Evolutionary conservation across 495 filamentous ascomycete genomes (phyloP).

Genomic region (Penicillium silybi): DNA sequence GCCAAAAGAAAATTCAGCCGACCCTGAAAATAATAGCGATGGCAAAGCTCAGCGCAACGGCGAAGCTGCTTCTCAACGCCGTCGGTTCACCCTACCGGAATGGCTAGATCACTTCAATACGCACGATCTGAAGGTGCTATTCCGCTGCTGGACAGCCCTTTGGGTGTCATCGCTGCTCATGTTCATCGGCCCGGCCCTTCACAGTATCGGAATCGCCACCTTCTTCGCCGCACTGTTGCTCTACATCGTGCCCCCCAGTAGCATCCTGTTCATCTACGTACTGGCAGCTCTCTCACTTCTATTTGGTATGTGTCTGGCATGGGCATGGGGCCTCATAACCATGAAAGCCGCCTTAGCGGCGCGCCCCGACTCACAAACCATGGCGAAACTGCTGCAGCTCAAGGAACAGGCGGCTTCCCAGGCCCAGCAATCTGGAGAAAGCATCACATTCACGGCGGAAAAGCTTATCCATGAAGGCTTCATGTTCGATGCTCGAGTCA

Average conservation of each 20-base stretch:
- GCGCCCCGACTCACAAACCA: neutral
- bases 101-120: neutral
- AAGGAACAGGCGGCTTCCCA: neutral
- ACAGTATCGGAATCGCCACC: conserved; percentile 13
- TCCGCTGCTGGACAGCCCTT: conserved; percentile 31
- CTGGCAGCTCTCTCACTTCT: neutral
- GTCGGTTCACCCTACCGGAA: neutral
- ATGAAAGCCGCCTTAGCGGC: conserved; percentile 1
- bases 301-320: neutral
- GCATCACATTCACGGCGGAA: neutral
- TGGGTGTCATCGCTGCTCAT: conserved; percentile 33
- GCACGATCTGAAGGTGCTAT: neutral
- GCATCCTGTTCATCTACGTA: conserved; percentile 18
- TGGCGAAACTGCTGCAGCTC: neutral
- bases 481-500: conserved; percentile 22
- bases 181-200: conserved; percentile 25
- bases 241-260: conserved; percentile 16
- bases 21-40: neutral
- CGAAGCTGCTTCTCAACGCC: neutral
- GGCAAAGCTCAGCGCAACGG: neutral
- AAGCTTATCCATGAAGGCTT: conserved; percentile 15
- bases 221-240: conserved; percentile 16
- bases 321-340: neutral
- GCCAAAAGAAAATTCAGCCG: neutral
- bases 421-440: neutral